Evolutionary conservation across 2,329 filamentous ascomycete species (phyloP).

Genomic region (Aspergillus sp.): DNA sequence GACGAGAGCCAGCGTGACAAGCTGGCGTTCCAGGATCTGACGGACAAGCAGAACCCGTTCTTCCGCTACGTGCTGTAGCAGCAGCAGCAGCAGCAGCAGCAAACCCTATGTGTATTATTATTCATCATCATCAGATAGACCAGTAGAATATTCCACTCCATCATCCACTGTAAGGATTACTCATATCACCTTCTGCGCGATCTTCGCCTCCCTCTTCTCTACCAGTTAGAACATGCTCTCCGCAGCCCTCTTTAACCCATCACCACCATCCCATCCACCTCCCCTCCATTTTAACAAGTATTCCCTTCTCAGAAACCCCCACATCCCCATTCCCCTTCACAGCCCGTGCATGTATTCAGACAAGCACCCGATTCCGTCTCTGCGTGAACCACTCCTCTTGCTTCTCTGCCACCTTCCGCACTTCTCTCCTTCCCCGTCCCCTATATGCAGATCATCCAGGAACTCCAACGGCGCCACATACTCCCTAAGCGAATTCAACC

Average conservation of each 20-base stretch:
- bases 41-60: constrained; percentile 68
- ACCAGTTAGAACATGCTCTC: constrained; percentile 8
- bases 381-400: too few relatives aligned
- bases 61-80: constrained; percentile 61
- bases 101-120: not conserved
- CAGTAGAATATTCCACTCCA: constrained; percentile 12
- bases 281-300: constrained; percentile 9
- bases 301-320: too few relatives aligned
- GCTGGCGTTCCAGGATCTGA: constrained; percentile 67
- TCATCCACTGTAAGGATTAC: constrained; percentile 20
- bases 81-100: constrained; percentile 22
- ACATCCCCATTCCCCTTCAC: constrained; percentile 7
- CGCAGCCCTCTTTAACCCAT: too few relatives aligned
- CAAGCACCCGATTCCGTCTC: constrained; percentile 10
- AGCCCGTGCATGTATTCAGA: constrained; percentile 9
- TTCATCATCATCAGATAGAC: constrained; percentile 13
- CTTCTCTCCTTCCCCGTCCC: constrained; percentile 1
- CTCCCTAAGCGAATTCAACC: constrained; percentile 11
- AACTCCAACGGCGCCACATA: constrained; percentile 10
- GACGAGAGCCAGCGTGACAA: constrained; percentile 65
- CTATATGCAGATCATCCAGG: not conserved
- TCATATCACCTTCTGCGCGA: constrained; percentile 19
- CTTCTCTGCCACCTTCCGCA: constrained; percentile 8
- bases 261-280: too few relatives aligned
- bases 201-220: constrained; percentile 14